phyloP scores from a whole-genome alignment of 164 flowering plant genomes.

The Buxus sempervirens region DNA sequence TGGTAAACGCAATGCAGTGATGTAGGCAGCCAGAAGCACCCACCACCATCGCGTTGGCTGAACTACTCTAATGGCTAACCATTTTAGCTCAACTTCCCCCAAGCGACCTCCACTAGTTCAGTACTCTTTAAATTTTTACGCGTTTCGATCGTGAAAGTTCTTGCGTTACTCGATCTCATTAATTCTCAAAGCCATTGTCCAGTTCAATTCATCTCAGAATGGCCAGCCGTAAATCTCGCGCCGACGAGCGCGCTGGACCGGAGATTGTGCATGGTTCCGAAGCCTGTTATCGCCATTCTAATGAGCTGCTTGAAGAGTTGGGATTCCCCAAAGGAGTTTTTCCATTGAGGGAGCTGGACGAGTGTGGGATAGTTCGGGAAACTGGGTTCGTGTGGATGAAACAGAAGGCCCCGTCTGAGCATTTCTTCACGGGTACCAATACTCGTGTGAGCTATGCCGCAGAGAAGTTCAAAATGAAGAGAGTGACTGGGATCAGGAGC shows the following conservation, averaged over 20 bases:
- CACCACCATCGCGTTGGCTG: too few relatives aligned
- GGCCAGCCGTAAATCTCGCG: slow-evolving; percentile 9
- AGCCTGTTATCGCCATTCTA: slow-evolving; percentile 53
- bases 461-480: slow-evolving; percentile 72
- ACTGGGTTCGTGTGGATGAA: slow-evolving; percentile 98
- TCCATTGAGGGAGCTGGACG: slow-evolving; percentile 64
- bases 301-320: slow-evolving; percentile 61
- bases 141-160: too few relatives aligned
- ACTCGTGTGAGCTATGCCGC: slow-evolving; percentile 62
- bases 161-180: too few relatives aligned
- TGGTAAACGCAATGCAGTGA: too few relatives aligned
- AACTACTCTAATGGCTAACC: too few relatives aligned
- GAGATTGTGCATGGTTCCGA: slow-evolving; percentile 70
- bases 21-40: too few relatives aligned
- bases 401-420: slow-evolving; percentile 65
- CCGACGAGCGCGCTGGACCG: slow-evolving; percentile 43
- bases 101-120: too few relatives aligned
- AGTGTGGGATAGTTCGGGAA: slow-evolving; percentile 69
- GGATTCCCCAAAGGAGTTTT: slow-evolving; percentile 84
- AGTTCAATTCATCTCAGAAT: slow-evolving; percentile 5
- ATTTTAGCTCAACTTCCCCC: too few relatives aligned
- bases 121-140: too few relatives aligned
- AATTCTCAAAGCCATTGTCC: too few relatives aligned
- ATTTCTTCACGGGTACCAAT: slow-evolving; percentile 53
- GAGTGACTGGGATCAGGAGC: slow-evolving; percentile 73